Percentiles rank a stretch among this genome's conserved stretches.
These are phyloP conservation scores for Myxozyma monticola DNA, from an alignment of 805 yeast species.

Conservation along the genomic window DNA sequence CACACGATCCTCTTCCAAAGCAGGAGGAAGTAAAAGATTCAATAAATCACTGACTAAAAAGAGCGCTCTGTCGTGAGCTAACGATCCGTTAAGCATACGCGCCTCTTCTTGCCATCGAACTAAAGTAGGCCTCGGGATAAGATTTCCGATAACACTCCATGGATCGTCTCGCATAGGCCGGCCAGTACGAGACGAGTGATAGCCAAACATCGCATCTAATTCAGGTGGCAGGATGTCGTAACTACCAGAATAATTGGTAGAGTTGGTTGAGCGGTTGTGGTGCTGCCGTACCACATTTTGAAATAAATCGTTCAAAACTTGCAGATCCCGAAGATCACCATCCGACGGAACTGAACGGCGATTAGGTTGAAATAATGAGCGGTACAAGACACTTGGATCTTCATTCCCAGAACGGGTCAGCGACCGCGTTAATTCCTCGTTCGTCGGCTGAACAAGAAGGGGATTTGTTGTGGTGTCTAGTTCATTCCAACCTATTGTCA, in stretches of 20 bases:
- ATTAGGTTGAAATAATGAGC: background rate
- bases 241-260: slow-evolving; percentile 3
- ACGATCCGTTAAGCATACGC: slow-evolving; percentile 51
- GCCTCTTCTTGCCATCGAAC: slow-evolving; percentile 70
- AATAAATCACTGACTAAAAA: slow-evolving; percentile 33
- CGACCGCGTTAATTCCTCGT: slow-evolving; percentile 1
- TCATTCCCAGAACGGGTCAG: background rate
- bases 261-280: background rate
- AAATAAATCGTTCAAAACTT: slow-evolving; percentile 15
- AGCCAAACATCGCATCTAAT: slow-evolving; percentile 18
- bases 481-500: slow-evolving; percentile 12
- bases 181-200: slow-evolving; percentile 4
- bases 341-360: slow-evolving; percentile 2
- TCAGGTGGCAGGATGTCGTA: slow-evolving; percentile 22
- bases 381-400: slow-evolving; percentile 1
- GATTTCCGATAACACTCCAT: slow-evolving; percentile 24
- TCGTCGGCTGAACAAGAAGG: slow-evolving; percentile 15
- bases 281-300: slow-evolving; percentile 22
- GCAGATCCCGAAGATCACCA: slow-evolving; percentile 15
- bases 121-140: slow-evolving; percentile 47
- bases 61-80: slow-evolving; percentile 38
- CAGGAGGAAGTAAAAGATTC: slow-evolving; percentile 31
- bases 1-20: slow-evolving; percentile 27
- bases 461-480: slow-evolving; percentile 24
- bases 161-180: slow-evolving; percentile 23